Base-by-base conservation (phyloP, 2,329 filamentous ascomycete genomes). In the Diaporthe sp. region DNA sequence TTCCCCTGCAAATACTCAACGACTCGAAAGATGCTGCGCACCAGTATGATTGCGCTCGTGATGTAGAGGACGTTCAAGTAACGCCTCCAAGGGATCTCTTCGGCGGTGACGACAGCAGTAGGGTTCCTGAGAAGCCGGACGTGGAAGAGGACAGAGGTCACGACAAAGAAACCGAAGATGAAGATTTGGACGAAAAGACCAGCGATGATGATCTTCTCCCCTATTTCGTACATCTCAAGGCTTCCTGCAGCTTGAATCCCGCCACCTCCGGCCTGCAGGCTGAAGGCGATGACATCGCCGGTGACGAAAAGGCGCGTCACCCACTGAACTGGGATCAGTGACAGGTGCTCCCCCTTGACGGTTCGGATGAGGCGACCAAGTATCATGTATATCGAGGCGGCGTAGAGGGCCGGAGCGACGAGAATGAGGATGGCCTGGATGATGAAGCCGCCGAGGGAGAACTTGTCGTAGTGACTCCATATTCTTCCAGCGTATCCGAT, bases 171-270 rank as follows among this genome's bases (percentile, higher is more conserved):
- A 13, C 81, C 81, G 73, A 90, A 90, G 69, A 88, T 85, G 9
- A 86, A 42, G 4, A 90, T 83, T 77, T 90, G 89, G 8, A 89
- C 77, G 15, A 86, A 79, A 2, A 90, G 79, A 3, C 89, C 88
- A 4, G 42, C 76, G 17, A 79, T 72, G 64, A 81, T 80, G 17
- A 78, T 75, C 0, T 66, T 78, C 17, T 75, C 77, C 4, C 76
- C 78, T 4, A 74, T 66, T 8, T 74, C 71, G 1, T 78, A 76
- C 19, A 75, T 66, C 8, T 75, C 40, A 3, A 22, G 19, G 10
- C 17, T 61, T 67, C 69, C 57, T 15, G 50, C 71, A 4, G 2
- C 19, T 10, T 61, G 13, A 13, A 74, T 54, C 3, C 47, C 30
- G 35, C 52, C 72, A 13, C 71, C 58, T 19, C 66, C 67, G 22